Base-by-base conservation (phyloP, 257 asterid genomes). In the Solanum lycopersicoides region DNA sequence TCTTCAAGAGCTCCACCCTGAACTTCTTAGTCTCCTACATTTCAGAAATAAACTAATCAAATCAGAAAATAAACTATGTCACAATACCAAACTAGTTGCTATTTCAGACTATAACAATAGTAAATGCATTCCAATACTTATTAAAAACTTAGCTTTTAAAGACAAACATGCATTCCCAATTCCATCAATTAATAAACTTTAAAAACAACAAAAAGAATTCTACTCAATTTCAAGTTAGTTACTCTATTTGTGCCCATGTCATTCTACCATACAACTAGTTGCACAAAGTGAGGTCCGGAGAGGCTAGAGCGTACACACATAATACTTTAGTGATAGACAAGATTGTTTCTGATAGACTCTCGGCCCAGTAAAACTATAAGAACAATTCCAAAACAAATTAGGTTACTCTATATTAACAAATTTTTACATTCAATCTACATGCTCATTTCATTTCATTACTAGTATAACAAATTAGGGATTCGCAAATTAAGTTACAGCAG, bases 11-110 rank as follows among this genome's bases (percentile, higher is more conserved):
- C 90, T 91, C 95, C 71, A 86, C 87, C 91, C 83, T 92, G 79
- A 95, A 95, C 92, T 91, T 95, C 89, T 45, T n/a, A 0, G 96
- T 91, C 92, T 93, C 95, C 95, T 93, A 25, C 47, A 85, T 34
- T 80, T 30, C n/a, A 4, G 66, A 79, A 4, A 4, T 80, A 47
- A 80, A 45, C 28, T 7, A 45, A 75, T 23, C 68, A 47, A 47
- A 44, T 28, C 11, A 45, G 5, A 80, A 13, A 45, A 30, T 45
- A 44, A 25, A 44, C 8, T 4, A 77, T 1, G 23, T 4, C n/a
- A 23, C 37, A 44, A 7, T 77, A 11, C 63, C 41, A 79, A 79
- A 28, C 84, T 42, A 77, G 60, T 76, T 23, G n/a, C n/a, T n/a
- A 72, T 34, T 44, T 35, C 47, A 69, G 14, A 35, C 50, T 39